Conservation (phyloP, 108 stramenopile species). For the Cyclostephanos tholiformis region DNA sequence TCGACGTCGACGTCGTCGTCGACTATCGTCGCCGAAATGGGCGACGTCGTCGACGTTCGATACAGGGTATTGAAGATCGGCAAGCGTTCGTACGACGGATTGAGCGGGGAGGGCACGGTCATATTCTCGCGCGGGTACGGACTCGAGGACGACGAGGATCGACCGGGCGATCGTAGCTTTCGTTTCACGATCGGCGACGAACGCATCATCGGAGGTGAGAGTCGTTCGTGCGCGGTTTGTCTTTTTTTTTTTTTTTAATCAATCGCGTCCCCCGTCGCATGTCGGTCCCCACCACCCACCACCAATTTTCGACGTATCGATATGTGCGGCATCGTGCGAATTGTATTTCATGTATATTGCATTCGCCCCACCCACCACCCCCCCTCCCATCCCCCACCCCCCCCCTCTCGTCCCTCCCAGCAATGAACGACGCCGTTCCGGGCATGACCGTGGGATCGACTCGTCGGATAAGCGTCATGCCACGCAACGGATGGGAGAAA, state of each 20-base stretch:
- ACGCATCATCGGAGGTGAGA: constrained; percentile 45
- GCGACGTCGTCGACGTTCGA: constrained; percentile 62
- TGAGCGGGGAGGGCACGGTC: constrained; percentile 87
- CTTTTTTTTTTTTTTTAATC: too few relatives aligned
- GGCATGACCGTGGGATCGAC: constrained; percentile 68
- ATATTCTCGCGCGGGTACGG: constrained; percentile 61
- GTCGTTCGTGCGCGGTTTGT: too few relatives aligned
- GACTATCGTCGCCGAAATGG: constrained; percentile 42
- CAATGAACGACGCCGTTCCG: constrained; percentile 72
- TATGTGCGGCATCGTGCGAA: too few relatives aligned
- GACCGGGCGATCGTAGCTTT: constrained; percentile 65
- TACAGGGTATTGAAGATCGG: constrained; percentile 87
- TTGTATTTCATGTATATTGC: too few relatives aligned
- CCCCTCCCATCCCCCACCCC: too few relatives aligned
- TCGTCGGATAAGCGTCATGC: constrained; percentile 72
- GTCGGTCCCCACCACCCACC: too few relatives aligned
- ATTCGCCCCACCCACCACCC: too few relatives aligned
- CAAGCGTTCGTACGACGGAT: constrained; percentile 84
- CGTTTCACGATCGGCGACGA: constrained; percentile 54
- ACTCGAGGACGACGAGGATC: constrained; percentile 84
- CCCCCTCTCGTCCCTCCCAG: constrained; percentile 3
- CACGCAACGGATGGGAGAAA: constrained; percentile 84
- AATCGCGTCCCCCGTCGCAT: too few relatives aligned
- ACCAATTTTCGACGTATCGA: too few relatives aligned
- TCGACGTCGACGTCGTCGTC: too few relatives aligned